Evolutionary conservation across 176 grass and related monocot genomes (phyloP), one percentile per base, ranked within the genome.

Genomic region (Zoysia pacifica): DNA sequence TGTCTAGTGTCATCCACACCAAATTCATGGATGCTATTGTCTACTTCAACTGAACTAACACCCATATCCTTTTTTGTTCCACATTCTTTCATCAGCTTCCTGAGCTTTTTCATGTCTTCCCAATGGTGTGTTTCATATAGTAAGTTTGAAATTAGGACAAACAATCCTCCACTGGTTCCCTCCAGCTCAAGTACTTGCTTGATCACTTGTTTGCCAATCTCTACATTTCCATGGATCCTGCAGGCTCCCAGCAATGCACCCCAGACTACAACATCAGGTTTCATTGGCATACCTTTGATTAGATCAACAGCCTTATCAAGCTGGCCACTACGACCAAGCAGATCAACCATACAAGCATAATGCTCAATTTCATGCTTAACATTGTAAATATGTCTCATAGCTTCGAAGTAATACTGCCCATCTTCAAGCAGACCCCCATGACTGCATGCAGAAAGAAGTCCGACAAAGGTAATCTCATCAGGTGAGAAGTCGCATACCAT

Each of bases 311-410:
- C 80, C 14, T 83, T 53, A 61, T 62, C 48, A 9, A 90, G 83
- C 63, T 75, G 64, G 9, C 70, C 84, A 58, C 40, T 9, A 1
- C 84, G 74, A 37, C 84, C 88, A 79, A 90, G 62, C 43, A 86
- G 79, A 86, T 86, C 80, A 80, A 90, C 80, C 80, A 86, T 80
- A 75, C 84, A 90, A 28, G 88, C 70, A 60, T 86, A 90, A n/a
- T 90, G 88, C 59, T 90, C 80, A 86, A 86, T 44, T 71, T 79
- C 79, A 83, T 62, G 70, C 48, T 74, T 39, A 79, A 83, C 75
- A 86, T 58, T 83, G 70, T 90, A 90, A 74, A 79, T 56, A 45
- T 7, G 9, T 18, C 36, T 39, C 88, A 83, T 90, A 64, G 75
- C 56, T 69, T 86, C 35, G 37, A 90, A 90, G 37, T 76, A 90